Evolutionary conservation across 768 basidiomycete genomes (phyloP), one percentile per base, ranked within the genome.

Genomic region (Suillus subaureus): DNA sequence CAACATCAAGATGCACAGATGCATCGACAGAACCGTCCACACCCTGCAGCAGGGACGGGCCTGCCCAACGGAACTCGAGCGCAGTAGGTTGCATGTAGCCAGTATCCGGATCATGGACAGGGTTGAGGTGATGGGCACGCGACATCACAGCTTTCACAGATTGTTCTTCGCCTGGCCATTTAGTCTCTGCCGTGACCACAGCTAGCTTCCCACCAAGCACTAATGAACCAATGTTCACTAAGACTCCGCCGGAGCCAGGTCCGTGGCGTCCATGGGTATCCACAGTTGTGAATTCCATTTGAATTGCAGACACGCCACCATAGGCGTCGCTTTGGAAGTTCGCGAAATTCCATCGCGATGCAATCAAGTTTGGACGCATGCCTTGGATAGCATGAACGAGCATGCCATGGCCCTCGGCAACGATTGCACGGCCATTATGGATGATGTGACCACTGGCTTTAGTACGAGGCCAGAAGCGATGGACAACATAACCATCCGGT

Each of bases 311-410:
- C 9, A 94, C 90, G 9, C 91, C 91, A 21, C 86, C 89, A 58
- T 87, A 84, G 31, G 86, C 81, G 21, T 81, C 77, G 73, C 92
- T 91, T 77, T 94, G 90, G 84, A 99, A 99, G 80, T 92, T 84
- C 35, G 83, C 90, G 79, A 99, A 99, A 81, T 99, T 98, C 97
- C 97, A 99, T 11, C 91, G 80, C 23, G 93, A 82, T 16, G 97
- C 97, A 71, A 97, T 88, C 64, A 94, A 85, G 78, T 99, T 93
- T 58, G 97, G 96, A 9, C 95, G 87, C 94, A 99, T 97, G 76
- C 97, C 97, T 75, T 99, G 97, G 75, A 99, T 97, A 54, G 97
- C 97, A 77, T 97, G 93, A 23, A 96, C 85, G 76, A 97, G 89
- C 91, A 95, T 93, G 35, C 94, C 93, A 43, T 84, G 80, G 52